Evolutionary conservation across 164 flowering plant species (phyloP), one percentile per base, ranked within the genome.

Genomic region (Stephania japonica): DNA sequence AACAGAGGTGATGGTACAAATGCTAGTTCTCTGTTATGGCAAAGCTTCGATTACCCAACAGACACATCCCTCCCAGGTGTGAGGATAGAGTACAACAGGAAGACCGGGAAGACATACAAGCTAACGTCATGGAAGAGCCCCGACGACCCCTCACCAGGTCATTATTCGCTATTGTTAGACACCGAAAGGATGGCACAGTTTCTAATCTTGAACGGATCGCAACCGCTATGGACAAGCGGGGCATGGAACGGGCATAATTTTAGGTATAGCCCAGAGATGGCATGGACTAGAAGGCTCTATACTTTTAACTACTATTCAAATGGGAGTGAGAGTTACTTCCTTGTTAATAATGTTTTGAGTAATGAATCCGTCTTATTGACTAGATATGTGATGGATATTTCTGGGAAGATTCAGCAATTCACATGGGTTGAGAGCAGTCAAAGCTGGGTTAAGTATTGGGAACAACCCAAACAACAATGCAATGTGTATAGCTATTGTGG

Each of bases 141-240:
- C 24, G 47, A 75, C 0, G 82, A 85, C 77, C 88, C 88, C 8
- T 73, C 82, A 0, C 1, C 11, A 3, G 88, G 88, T 18, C 64
- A 25, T 4, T 82, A 74, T 61, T 65, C 81, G n/a, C n/a, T 38
- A 11, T 77, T 75, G 6, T 3, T 82, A 27, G 70, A 66, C 32
- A 68, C 78, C 9, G 70, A 8, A 50, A 50, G 13, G 19, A 50
- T 12, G 5, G 5, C 16, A 12, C 59, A 50, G 18, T 50, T 73
- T 3, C 53, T 80, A 50, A 50, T 82, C 0, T 72, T 80, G 84
- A 74, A 27, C 32, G 32, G 32, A 3, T 27, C 32, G 32, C 32
- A 27, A 27, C 32, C 32, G 32, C 32, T 27, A 27, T 27, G 32
- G 32, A 27, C 32, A 27, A 27, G 32, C 32, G 32, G 32, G 32